Conservation (phyloP, 2,329 filamentous ascomycete genomes). For the Clonostachys rosea region DNA sequence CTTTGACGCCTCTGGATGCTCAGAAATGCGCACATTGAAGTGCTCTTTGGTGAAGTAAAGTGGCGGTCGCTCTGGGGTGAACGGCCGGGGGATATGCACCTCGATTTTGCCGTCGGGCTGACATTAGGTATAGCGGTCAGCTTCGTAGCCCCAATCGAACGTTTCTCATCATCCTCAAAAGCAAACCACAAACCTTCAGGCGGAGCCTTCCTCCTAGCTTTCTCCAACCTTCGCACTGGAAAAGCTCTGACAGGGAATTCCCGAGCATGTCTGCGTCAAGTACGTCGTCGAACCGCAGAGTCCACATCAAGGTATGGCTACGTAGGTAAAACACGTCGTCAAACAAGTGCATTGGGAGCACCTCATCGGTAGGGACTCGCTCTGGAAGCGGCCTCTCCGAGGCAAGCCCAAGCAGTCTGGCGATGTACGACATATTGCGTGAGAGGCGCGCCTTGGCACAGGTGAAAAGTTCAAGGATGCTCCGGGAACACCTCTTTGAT, state of each 20-base stretch:
- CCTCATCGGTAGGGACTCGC: slow-evolving; percentile 1
- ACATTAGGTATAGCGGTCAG: background rate
- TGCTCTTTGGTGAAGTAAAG: slow-evolving; percentile 28
- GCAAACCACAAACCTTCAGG: slow-evolving; percentile 6
- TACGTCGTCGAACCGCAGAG: slow-evolving; percentile 14
- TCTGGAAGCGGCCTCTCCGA: too few relatives aligned
- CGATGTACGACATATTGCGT: too few relatives aligned
- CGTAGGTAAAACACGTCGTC: background rate
- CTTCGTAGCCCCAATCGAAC: background rate
- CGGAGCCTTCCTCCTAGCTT: slow-evolving; percentile 15
- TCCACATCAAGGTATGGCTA: slow-evolving; percentile 4
- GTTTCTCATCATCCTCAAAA: too few relatives aligned
- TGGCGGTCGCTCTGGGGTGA: slow-evolving; percentile 22
- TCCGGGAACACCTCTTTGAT: too few relatives aligned
- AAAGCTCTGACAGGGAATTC: slow-evolving; percentile 6
- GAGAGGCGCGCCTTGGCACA: too few relatives aligned
- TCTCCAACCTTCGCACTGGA: slow-evolving; percentile 11
- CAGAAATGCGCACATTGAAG: slow-evolving; percentile 23
- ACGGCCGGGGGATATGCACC: slow-evolving; percentile 18
- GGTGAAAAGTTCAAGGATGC: too few relatives aligned
- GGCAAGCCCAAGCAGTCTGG: too few relatives aligned
- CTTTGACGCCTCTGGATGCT: slow-evolving; percentile 27
- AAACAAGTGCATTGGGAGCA: slow-evolving; percentile 2
- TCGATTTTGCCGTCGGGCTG: slow-evolving; percentile 14
- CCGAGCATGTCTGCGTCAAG: slow-evolving; percentile 14